Base-by-base conservation (phyloP, 75 land plant genomes). In the Selaginella tamariscina region DNA sequence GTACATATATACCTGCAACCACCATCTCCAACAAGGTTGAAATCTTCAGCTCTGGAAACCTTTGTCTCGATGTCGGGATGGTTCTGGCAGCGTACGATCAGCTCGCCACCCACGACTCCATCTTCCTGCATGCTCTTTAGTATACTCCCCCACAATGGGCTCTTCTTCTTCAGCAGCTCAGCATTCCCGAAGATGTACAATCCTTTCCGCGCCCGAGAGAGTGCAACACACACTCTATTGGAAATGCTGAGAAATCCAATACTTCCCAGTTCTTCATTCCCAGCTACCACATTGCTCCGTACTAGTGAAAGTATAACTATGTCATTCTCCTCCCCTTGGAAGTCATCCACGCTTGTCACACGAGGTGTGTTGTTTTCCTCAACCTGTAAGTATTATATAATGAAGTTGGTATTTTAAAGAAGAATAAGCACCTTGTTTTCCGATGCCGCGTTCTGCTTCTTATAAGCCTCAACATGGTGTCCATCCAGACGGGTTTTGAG, bases 241-340 rank as follows among this genome's bases (percentile, higher is more conserved):
- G 65, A 9, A 33, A 5, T 71, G 29, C 65, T 68, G 27, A 74
- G 65, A 49, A 74, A 74, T 13, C 76, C 76, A 30, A 74, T 74
- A 60, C 75, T 72, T 26, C 66, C 75, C 66, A 2, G 24, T 22
- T 23, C n/a, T 32, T 26, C 70, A 33, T 73, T 57, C 13, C 27
- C 64, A 1, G 65, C 21, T 20, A 27, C 15, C 32, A 31, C 28
- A 15, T 2, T 13, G 31, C 70, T 74, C 32, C 76, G 31, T 11
- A 79, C 81, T 30, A 79, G 76, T 1, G 81, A 79, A 9, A 79
- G 65, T 9, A 79, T 77, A 31, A 79, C 59, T 29, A 79, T 78
- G 32, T 78, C 54, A 30, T 56, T 72, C 33, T 79, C 81, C 55
- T 71, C 75, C 23, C 81, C 81, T 56, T 79, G 80, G 18, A 39